Conservation (phyloP, 208 protist species). For the Crithidia bombi region DNA sequence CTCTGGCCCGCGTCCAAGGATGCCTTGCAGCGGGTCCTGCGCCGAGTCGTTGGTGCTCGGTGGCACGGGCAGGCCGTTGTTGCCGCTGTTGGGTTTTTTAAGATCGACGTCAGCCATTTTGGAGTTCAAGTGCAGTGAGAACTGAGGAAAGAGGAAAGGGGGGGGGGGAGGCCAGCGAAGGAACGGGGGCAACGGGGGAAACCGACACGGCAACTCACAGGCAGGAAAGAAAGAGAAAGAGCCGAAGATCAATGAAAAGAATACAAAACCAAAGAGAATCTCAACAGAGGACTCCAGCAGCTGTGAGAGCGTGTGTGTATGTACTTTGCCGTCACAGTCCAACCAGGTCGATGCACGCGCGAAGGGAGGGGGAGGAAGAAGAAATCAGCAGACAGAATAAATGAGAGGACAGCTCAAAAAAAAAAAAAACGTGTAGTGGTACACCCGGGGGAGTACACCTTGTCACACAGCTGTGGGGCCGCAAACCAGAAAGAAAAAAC, state of each 20-base stretch:
- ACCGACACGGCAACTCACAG: too few relatives aligned
- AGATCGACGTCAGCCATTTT: constrained; percentile 26
- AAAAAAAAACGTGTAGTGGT: background rate
- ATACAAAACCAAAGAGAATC: background rate
- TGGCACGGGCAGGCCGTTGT: constrained; percentile 63
- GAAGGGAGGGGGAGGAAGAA: too few relatives aligned
- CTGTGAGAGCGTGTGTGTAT: too few relatives aligned
- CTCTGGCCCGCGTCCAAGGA: constrained; percentile 65
- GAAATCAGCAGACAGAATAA: too few relatives aligned
- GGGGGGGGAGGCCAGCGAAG: too few relatives aligned
- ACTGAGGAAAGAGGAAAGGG: too few relatives aligned
- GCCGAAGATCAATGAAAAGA: constrained; percentile 16
- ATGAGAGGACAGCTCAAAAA: too few relatives aligned
- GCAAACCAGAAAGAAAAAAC: background rate
- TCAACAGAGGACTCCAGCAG: too few relatives aligned
- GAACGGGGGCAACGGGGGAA: too few relatives aligned
- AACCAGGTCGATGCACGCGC: background rate
- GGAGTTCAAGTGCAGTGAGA: too few relatives aligned
- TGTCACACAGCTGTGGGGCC: too few relatives aligned
- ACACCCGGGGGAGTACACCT: background rate
- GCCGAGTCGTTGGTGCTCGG: constrained; percentile 43
- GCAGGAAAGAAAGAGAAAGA: constrained; percentile 2
- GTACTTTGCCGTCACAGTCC: too few relatives aligned
- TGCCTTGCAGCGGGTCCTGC: constrained; percentile 65
- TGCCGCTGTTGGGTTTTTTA: constrained; percentile 38